These are phyloP conservation scores for Naganishia antarctica DNA, from an alignment of 768 basidiomycete genomes.

Conservation along the genomic window DNA sequence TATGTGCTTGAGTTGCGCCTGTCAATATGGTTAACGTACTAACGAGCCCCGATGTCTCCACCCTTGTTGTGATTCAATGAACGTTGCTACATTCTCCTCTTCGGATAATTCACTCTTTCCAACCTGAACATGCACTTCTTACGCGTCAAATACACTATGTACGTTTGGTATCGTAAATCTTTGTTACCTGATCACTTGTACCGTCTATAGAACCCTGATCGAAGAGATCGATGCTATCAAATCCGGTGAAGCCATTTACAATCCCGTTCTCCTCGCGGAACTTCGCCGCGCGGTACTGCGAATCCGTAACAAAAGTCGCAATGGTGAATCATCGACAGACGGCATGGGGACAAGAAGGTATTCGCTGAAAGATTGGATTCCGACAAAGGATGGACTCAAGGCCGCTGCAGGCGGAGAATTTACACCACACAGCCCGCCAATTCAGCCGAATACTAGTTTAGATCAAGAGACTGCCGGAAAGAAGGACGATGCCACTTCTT, in stretches of 20 bases:
- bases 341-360: not conserved
- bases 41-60: no score
- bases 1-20: constrained; percentile 42
- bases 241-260: constrained; percentile 37
- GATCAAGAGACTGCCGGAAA: not conserved
- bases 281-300: not conserved
- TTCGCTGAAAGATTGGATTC: not conserved
- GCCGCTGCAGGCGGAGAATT: not conserved
- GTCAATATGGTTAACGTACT: not conserved
- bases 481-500: not conserved
- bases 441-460: not conserved
- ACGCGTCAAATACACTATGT: not conserved
- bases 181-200: not conserved
- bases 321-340: not conserved
- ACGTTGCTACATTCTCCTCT: not conserved
- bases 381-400: constrained; percentile 11
- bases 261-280: constrained; percentile 11
- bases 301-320: not conserved
- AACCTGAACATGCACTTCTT: no score
- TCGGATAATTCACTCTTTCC: no score
- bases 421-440: not conserved
- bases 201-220: constrained; percentile 56
- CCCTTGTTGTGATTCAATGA: not conserved
- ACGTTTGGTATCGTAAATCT: not conserved
- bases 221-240: constrained; percentile 74